These are phyloP conservation scores for Tetrahymena elliotti DNA, from an alignment of 73 alveolate genomes.

Conservation along the genomic window DNA sequence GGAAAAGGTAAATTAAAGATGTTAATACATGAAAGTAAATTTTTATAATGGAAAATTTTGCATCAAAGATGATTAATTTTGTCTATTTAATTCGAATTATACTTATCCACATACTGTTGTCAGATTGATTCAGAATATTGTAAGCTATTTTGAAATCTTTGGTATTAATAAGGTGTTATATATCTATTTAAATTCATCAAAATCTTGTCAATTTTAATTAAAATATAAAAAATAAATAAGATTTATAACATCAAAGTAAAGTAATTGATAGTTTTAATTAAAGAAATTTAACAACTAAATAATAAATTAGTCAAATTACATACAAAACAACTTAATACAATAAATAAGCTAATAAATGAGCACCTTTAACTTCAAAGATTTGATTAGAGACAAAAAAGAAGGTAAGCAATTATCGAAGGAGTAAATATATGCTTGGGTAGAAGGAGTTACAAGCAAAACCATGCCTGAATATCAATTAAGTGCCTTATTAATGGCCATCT, in stretches of 20 bases:
- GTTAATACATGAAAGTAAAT: background rate
- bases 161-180: too few species aligned
- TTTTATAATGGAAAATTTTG: too few species aligned
- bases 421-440: conserved; percentile 31
- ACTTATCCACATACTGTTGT: too few species aligned
- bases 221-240: too few species aligned
- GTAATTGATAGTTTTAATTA: background rate
- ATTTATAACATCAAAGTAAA: background rate
- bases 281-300: too few species aligned
- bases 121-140: background rate
- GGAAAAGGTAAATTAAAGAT: background rate
- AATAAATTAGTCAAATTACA: too few species aligned
- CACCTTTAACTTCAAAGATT: background rate
- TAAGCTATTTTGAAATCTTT: too few species aligned
- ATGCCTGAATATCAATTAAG: conserved; percentile 47
- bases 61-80: background rate
- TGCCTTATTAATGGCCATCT: conserved; percentile 46
- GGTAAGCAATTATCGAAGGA: conserved; percentile 33
- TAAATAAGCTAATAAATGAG: background rate
- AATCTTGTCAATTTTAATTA: too few species aligned
- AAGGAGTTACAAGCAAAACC: background rate
- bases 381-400: conserved; percentile 12
- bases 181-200: too few species aligned
- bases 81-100: background rate
- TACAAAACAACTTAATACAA: too few species aligned